phyloP scores from a whole-genome alignment of 2,329 filamentous ascomycete species.

The Trichoderma sp. region DNA sequence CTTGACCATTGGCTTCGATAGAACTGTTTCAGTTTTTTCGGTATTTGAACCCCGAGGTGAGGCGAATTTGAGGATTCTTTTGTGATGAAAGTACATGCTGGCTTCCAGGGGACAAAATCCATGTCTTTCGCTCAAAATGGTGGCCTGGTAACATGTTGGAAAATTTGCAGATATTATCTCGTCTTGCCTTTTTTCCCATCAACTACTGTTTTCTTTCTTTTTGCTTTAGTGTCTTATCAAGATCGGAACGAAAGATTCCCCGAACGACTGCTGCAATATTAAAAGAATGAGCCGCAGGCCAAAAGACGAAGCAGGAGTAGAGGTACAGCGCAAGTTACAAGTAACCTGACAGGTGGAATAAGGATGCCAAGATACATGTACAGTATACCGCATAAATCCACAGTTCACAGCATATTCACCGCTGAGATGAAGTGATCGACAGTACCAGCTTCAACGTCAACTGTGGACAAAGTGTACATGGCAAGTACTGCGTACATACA shows the following conservation, averaged over 20 bases:
- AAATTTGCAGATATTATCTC: background rate
- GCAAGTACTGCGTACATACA: background rate
- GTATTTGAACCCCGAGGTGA: background rate
- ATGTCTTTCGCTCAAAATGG: background rate
- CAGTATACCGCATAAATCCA: background rate
- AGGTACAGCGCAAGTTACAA: background rate
- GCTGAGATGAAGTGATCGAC: conserved; percentile 34
- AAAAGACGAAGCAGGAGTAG: background rate
- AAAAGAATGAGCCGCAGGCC: background rate
- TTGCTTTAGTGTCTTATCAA: background rate
- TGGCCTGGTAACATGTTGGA: background rate
- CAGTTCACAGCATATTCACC: background rate
- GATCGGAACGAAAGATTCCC: background rate
- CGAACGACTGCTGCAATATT: background rate
- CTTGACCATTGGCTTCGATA: background rate
- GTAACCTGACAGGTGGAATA: background rate
- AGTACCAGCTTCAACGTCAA: conserved; percentile 35
- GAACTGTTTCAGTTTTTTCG: background rate
- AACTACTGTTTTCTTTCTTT: background rate
- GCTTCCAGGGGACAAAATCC: background rate
- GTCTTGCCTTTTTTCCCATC: background rate
- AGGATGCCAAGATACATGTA: background rate
- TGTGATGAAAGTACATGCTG: background rate
- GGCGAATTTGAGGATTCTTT: background rate
- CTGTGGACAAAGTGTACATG: background rate